phyloP scores from a whole-genome alignment of 352 stramenopile genomes.

The Phytophthora aleatoria region DNA sequence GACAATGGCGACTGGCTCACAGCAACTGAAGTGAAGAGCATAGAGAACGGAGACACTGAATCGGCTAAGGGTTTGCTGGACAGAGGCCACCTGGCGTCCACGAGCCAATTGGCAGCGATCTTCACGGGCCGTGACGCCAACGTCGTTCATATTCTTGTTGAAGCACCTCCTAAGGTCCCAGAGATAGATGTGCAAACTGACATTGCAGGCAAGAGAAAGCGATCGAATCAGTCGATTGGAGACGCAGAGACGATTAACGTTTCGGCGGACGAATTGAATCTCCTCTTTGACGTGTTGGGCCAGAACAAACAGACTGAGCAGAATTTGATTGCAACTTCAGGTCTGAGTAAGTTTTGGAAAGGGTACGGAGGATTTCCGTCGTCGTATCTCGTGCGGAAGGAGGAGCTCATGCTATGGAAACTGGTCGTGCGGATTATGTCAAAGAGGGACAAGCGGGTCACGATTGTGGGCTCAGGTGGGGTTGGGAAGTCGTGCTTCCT shows the following conservation, averaged over 20 bases:
- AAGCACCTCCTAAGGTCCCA: constrained; percentile 6
- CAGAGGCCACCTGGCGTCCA: constrained; percentile 26
- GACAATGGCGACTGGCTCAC: constrained; percentile 25
- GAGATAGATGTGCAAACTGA: constrained; percentile 17
- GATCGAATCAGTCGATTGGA: constrained; percentile 15
- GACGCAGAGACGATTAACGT: constrained; percentile 14
- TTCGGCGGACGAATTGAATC: constrained; percentile 5
- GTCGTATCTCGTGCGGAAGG: constrained; percentile 30
- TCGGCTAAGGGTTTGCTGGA: constrained; percentile 13
- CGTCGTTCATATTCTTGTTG: constrained; percentile 25
- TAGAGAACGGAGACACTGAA: constrained; percentile 25
- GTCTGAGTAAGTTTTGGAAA: constrained; percentile 25
- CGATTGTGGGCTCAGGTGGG: constrained; percentile 29
- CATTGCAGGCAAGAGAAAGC: constrained; percentile 29
- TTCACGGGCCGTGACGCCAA: constrained; percentile 16
- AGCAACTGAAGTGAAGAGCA: constrained; percentile 12
- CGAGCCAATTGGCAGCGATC: constrained; percentile 21
- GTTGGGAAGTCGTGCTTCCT: constrained; percentile 39
- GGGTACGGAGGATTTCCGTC: constrained; percentile 28
- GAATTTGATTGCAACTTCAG: constrained; percentile 9
- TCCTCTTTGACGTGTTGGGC: constrained; percentile 20
- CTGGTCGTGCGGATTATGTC: constrained; percentile 25
- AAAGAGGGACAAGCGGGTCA: constrained; percentile 20
- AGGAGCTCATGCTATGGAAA: constrained; percentile 28
- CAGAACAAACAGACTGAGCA: constrained; percentile 9